These are phyloP conservation scores for Clavaria fumosa DNA, from an alignment of 768 basidiomycete genomes.

Conservation along the genomic window DNA sequence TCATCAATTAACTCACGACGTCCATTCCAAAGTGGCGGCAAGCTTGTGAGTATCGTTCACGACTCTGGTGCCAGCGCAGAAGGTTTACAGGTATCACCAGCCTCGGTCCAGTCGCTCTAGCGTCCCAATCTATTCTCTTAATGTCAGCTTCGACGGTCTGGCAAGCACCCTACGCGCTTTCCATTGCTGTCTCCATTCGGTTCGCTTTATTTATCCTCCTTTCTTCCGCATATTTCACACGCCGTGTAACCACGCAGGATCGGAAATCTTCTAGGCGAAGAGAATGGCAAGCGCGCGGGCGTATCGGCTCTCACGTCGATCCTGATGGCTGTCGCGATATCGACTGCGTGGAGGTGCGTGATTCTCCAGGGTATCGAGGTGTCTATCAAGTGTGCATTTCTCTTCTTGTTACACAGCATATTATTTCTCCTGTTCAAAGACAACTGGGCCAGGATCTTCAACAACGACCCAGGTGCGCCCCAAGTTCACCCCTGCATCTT, in stretches of 20 bases:
- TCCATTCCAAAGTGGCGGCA: constrained; percentile 29
- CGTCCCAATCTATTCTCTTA: constrained; percentile 77
- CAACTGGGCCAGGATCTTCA: constrained; percentile 63
- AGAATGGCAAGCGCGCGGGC: constrained; percentile 55
- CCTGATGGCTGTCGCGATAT: constrained; percentile 47
- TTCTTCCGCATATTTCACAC: constrained; percentile 1
- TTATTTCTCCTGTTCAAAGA: constrained; percentile 47
- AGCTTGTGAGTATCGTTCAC: constrained; percentile 22
- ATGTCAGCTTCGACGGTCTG: constrained; percentile 62
- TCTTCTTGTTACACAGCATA: constrained; percentile 20
- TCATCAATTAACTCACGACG: too few relatives aligned
- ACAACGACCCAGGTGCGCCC: constrained; percentile 43
- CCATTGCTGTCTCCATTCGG: constrained; percentile 78
- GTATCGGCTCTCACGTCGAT: constrained; percentile 52
- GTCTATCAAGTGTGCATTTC: not conserved
- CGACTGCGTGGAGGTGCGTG: constrained; percentile 46
- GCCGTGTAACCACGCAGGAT: constrained; percentile 38
- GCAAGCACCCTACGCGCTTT: constrained; percentile 73
- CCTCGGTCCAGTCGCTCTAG: constrained; percentile 66
- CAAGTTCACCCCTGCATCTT: not conserved
- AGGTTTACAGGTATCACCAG: constrained; percentile 21
- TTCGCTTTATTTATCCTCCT: constrained; percentile 18
- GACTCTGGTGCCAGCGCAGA: not conserved
- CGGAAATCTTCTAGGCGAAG: constrained; percentile 79
- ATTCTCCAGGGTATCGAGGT: not conserved